Evolutionary conservation across 768 basidiomycete species (phyloP), one percentile per base, ranked within the genome.

Genomic region (Tylopilus rubrobrunneus): DNA sequence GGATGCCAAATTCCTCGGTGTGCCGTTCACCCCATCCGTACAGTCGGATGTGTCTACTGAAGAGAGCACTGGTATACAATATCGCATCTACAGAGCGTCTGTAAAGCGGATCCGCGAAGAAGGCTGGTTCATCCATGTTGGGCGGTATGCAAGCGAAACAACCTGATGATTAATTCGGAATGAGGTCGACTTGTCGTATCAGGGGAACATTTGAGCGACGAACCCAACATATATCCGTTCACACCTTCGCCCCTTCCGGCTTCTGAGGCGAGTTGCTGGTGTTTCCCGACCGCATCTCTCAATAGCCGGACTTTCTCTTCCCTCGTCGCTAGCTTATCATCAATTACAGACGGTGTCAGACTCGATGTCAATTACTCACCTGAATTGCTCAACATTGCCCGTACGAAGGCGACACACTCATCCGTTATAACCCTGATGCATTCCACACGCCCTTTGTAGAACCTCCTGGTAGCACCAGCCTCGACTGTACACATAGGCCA

Each of bases 21-120:
- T 95, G 91, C 43, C 96, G 88, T 78, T 92, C 90, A 45, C 94
- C 95, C 95, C 95, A 98, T 14, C 94, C 94, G 70, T 97, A 93
- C 19, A 79, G 83, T 34, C 77, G 79, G 65, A 98, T 85, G 68
- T 90, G 86, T 54, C 85, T 85, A 17, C 88, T 91, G 62, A 87
- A 89, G 29, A 98, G 76, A 5, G 91, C 87, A 50, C 89, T 92
- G 12, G 95, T 97, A 67, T 90, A 94, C 60, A 98, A 73, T 7
- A 85, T 84, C 95, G 95, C 97, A 57, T 87, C 77, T 44, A 81
- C 85, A 29, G 86, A 84, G 27, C 88, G 82, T 41, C 74, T 70
- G 61, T 81, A 84, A 23, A 93, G 78, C 11, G 89, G 83, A 66
- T 98, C 92, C 9, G 74, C 72, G 70, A 86, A 96, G 40, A 96